phyloP scores from a whole-genome alignment of 1,284 basidiomycete genomes.

The Microbotryum intermedium region DNA sequence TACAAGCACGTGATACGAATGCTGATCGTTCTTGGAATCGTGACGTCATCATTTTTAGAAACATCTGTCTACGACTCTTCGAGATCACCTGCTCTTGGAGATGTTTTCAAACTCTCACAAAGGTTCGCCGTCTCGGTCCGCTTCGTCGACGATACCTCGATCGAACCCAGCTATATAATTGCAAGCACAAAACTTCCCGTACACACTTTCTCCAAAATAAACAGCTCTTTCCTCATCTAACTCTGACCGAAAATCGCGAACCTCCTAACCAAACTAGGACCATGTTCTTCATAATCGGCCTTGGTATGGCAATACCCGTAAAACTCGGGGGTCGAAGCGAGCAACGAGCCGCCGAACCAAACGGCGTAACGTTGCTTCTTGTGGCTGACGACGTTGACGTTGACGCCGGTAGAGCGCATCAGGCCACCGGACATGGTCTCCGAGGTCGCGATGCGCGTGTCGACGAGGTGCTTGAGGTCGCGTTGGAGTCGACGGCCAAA shows the following conservation, averaged over 20 bases:
- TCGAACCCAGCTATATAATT: too few relatives aligned
- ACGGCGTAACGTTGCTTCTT: constrained; percentile 96
- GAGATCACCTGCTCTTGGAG: too few relatives aligned
- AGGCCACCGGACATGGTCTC: constrained; percentile 65
- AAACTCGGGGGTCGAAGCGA: constrained; percentile 93
- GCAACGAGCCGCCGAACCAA: constrained; percentile 93
- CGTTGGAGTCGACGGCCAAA: constrained; percentile 92
- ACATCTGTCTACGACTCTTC: too few relatives aligned
- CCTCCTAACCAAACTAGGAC: constrained; percentile 21
- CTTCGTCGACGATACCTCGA: too few relatives aligned
- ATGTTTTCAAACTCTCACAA: too few relatives aligned
- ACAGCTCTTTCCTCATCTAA: constrained; percentile 1
- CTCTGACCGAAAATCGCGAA: constrained; percentile 29
- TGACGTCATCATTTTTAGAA: too few relatives aligned
- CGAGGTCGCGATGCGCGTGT: constrained; percentile 73
- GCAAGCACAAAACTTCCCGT: too few relatives aligned
- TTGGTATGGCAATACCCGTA: constrained; percentile 96
- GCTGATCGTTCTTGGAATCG: too few relatives aligned
- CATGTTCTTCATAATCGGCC: constrained; percentile 50
- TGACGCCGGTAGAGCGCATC: constrained; percentile 80
- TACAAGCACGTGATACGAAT: too few relatives aligned
- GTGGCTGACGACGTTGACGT: constrained; percentile 96
- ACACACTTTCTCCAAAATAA: not conserved
- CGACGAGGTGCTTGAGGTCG: constrained; percentile 88
- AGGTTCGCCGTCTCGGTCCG: too few relatives aligned